Conservation (phyloP, 106 monocot genomes). For the Acanthochlamys bracteata region DNA sequence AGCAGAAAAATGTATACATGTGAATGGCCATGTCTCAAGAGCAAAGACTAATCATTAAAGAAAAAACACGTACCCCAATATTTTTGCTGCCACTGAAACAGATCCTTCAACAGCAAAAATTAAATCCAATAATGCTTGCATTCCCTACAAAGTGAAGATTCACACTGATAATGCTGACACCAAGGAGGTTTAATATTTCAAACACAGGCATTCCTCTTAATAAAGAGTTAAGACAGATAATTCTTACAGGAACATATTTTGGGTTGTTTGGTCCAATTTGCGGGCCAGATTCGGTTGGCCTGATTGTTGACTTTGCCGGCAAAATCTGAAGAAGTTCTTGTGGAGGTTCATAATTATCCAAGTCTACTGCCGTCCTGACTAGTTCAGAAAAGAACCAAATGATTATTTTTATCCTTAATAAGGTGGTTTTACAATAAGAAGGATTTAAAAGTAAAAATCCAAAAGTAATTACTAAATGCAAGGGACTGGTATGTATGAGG, state of each 20-base stretch:
- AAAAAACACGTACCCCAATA: conserved; percentile 49
- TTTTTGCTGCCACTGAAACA: conserved; percentile 84
- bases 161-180: too few species aligned
- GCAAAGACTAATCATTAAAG: too few species aligned
- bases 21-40: too few species aligned
- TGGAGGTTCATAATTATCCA: conserved; percentile 70
- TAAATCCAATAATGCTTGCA: conserved; percentile 90
- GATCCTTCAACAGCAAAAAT: conserved; percentile 84
- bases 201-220: too few species aligned
- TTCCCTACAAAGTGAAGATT: conserved; percentile 44
- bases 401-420: too few species aligned
- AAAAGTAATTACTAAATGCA: too few species aligned
- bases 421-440: too few species aligned
- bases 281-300: conserved; percentile 63
- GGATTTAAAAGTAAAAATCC: too few species aligned
- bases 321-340: conserved; percentile 84
- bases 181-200: too few species aligned
- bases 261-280: conserved; percentile 94
- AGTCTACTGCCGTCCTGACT: conserved; percentile 77
- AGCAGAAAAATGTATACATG: too few species aligned
- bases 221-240: background rate
- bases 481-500: too few species aligned
- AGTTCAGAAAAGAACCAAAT: conserved; percentile 9
- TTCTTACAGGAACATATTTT: conserved; percentile 62
- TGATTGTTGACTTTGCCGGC: conserved; percentile 73